Base-by-base conservation (phyloP, 2,329 filamentous ascomycete species). In the Pseudogymnoascus sp. region DNA sequence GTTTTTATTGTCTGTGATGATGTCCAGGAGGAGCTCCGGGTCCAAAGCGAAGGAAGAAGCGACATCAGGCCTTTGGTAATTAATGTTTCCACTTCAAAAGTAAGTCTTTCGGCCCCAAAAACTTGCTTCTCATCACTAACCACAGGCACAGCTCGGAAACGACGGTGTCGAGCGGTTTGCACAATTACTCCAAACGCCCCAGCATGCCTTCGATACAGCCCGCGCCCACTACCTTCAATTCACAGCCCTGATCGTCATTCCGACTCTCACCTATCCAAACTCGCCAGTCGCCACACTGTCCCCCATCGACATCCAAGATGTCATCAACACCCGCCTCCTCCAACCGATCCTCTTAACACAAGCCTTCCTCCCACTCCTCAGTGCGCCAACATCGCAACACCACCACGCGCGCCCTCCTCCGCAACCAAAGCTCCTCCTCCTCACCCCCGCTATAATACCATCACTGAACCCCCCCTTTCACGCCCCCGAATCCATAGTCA, bases 281-380 rank as follows among this genome's bases (percentile, higher is more conserved):
- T 91, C 90, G 3, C 89, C 91, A 19, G 89, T 97, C 66, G 91
- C 92, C 66, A 93, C 91, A 3, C 88, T 97, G 64, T 86, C 90
- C 6, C 87, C 91, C 0, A 90, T 90, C 31, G 87, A 85, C 70
- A 95, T 96, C 79, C 90, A 91, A 67, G 91, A 97, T 72, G 88
- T 92, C 35, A 86, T 97, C 74, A 96, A 97, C 75, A 93, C 91
- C 14, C 93, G 96, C 71, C 83, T 99, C 11, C 82, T 97, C 62
- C 89, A 92, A 64, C 93, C 93, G 1, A 91, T 97, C 68, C 83
- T 96, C 61, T 92, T 90, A 4, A 87, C 93, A 40, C 93, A 97
- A 76, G 84, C 90, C 62, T 95, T 97, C 77, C 81, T 97, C n/a
- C 89, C 89, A 0, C 84, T 93, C 31, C 81, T 93, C 61, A 89